Base-by-base conservation (phyloP, 805 yeast genomes). In the Monosporozyma solicola region DNA sequence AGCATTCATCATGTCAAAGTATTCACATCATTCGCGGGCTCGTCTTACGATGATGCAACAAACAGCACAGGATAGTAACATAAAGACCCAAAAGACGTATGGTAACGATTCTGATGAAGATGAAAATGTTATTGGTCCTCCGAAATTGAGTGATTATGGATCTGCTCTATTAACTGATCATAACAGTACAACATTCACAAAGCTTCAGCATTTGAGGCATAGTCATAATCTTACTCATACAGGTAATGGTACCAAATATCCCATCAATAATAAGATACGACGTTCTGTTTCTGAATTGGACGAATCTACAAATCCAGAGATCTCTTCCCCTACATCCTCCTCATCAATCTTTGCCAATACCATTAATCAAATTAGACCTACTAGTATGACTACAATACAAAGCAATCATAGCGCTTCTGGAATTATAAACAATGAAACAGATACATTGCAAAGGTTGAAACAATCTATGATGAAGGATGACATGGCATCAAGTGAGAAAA, bases 111-210 rank as follows among this genome's bases (percentile, higher is more conserved):
- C 63, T 20, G 56, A 55, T 50, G 56, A 53, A 13, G 66, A 63
- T 44, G 70, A 64, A 43, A 57, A 63, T 45, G 49, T 61, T 22
- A 51, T 56, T 32, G 64, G 62, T 1, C 64, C 66, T 10, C 70
- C 70, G 13, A 58, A 59, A 39, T 48, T 66, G 32, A 66, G 70
- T 52, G 55, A 63, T 52, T 66, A 62, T 56, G 69, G 66, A 6
- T 64, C 69, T n/a, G 69, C 68, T 9, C 49, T 65, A 51, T 51
- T 66, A 11, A 57, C 58, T 25, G 54, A 48, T 20, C 51, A 33
- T 10, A 48, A 31, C 33, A 25, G 25, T 32, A 52, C 22, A n/a
- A 39, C 37, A 13, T 37, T 43, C 15, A 48, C 54, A 13, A 37
- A 47, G 37, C 45, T 49, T 37, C 54, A 52, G 41, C 32, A 50